Percentiles rank a stretch among this genome's conserved stretches.
phyloP scores from a whole-genome alignment of 495 filamentous ascomycete species.

The Aspergillus wentii region DNA sequence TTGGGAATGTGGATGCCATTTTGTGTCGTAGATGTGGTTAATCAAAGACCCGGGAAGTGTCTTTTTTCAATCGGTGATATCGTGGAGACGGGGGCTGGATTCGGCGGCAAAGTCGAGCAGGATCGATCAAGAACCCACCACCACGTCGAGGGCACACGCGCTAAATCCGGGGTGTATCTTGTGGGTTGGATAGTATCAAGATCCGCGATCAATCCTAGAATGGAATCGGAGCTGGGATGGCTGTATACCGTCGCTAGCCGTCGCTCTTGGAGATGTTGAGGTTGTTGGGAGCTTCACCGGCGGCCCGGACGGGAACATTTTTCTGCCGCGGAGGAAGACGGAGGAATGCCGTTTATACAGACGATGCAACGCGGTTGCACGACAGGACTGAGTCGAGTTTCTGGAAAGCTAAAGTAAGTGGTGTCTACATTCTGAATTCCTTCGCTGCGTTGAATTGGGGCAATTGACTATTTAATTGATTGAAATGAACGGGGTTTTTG shows the following conservation, averaged over 20 bases:
- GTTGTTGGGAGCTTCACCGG: constrained; percentile 43
- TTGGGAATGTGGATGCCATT: constrained; percentile 37
- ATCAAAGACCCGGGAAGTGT: constrained; percentile 1
- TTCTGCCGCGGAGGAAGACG: constrained; percentile 32
- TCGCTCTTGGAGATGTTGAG: constrained; percentile 30
- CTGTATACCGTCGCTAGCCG: no score
- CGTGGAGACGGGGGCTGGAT: constrained; percentile 16
- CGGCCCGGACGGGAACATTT: constrained; percentile 44
- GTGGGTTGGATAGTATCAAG: background rate
- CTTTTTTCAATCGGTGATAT: background rate
- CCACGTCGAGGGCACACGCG: constrained; percentile 18
- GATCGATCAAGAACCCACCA: constrained; percentile 28
- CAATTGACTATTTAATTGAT: no score
- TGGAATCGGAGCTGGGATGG: constrained; percentile 8
- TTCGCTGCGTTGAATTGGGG: no score
- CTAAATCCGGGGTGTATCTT: constrained; percentile 5
- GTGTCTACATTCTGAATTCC: no score
- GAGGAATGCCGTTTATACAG: background rate
- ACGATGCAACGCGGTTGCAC: constrained; percentile 8
- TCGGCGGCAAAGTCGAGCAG: constrained; percentile 20
- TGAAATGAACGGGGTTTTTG: no score
- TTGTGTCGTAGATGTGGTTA: constrained; percentile 9
- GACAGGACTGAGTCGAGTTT: no score
- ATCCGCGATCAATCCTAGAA: constrained; percentile 4
- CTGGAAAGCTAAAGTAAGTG: no score